Evolutionary conservation across 208 protist genomes (phyloP).

Genomic region (Naegleria fowleri): DNA sequence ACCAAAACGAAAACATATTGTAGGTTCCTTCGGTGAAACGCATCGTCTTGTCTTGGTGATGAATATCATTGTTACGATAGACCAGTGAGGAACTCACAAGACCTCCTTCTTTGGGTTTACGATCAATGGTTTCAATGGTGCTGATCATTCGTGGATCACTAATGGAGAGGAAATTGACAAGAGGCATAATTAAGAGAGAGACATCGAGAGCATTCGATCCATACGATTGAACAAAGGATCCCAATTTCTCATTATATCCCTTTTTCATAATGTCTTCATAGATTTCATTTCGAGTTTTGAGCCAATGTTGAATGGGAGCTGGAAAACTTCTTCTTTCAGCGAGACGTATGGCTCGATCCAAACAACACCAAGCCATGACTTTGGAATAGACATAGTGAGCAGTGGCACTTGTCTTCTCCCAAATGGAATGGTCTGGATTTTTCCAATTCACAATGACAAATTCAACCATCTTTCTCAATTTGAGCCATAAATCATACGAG

Average conservation of each 20-base stretch:
- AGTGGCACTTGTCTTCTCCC: neutral
- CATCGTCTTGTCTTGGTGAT: neutral
- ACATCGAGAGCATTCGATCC: neutral
- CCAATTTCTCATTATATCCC: neutral
- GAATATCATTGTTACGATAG: neutral
- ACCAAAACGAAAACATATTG: neutral
- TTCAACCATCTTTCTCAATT: neutral
- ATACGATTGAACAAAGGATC: neutral
- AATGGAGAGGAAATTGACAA: neutral
- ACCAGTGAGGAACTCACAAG: neutral
- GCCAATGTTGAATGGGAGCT: neutral
- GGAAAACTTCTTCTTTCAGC: neutral
- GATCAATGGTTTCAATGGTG: neutral
- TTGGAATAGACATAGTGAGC: neutral
- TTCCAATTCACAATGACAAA: neutral
- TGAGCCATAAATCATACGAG: neutral
- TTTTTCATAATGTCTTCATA: constrained; percentile 9
- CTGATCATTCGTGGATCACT: neutral
- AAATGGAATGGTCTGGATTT: neutral
- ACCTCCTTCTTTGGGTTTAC: neutral
- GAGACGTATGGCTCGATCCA: neutral
- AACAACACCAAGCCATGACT: neutral
- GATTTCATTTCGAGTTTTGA: neutral
- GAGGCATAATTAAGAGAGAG: neutral
- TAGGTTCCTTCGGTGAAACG: neutral